Base-by-base conservation (phyloP, 2,329 filamentous ascomycete species). In the Colletotrichum sp. region DNA sequence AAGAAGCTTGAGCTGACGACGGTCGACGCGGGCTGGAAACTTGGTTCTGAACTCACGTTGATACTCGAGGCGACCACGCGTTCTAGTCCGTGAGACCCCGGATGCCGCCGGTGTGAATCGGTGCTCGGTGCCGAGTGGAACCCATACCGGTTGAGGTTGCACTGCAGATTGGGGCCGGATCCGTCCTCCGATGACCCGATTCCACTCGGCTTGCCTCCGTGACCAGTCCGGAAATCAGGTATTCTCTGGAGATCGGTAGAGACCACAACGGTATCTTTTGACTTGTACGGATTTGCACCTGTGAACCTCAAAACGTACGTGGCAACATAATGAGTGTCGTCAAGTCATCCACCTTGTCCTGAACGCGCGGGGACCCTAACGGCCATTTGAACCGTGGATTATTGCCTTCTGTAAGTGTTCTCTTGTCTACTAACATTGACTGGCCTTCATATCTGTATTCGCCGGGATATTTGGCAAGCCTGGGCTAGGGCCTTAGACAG, bases 241-340 rank as follows among this genome's bases (percentile, higher is more conserved):
- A 0, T 52, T 0, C 0, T 0, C n/a, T 21, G n/a, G n/a, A 0
- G 9, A 52, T 52, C 43, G n/a, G 43, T 13, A 21, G n/a, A 12
- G 43, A 4, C 9, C n/a, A 52, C 43, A 13, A 5, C 10, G n/a
- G n/a, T 7, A 21, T 52, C n/a, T 52, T 36, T 52, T 5, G 43
- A 21, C 6, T 52, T 5, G 0, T 7, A 13, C 10, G n/a, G 43
- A 21, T 52, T 52, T 13, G 4, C 10, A 52, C 43, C 43, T 6
- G 0, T 21, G 43, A 21, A 13, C 6, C 6, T 13, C n/a, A 3
- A 12, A 18, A 3, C 6, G 1, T 13, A 21, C n/a, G n/a, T 13
- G n/a, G 6, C n/a, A 13, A 52, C 43, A 6, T 13, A 8, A 13
- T 6, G 3, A 1, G 18, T 21, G 43, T 21, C 12, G n/a, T 52